Conservation (phyloP, 495 filamentous ascomycete genomes). For the Tuber aestivum region DNA sequence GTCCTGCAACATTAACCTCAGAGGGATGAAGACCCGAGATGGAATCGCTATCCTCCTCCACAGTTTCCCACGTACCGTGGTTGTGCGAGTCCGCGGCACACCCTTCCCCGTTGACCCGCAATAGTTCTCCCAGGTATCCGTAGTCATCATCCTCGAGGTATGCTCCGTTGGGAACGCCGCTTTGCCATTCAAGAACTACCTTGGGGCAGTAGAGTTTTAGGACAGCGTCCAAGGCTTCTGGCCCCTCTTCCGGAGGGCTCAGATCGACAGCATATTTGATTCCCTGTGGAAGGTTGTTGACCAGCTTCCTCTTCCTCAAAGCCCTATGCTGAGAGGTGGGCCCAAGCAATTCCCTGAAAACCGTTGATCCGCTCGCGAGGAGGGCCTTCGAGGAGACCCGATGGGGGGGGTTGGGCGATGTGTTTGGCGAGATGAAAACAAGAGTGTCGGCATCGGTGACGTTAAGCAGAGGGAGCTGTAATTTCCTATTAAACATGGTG, state of each 20-base stretch:
- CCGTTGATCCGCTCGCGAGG: conserved; percentile 43
- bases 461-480: conserved; percentile 22
- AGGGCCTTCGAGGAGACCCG: conserved; percentile 27
- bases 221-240: conserved; percentile 50
- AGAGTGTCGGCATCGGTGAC: conserved; percentile 29
- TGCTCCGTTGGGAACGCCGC: conserved; percentile 10
- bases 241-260: conserved; percentile 51
- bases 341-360: conserved; percentile 46
- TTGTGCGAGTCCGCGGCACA: not conserved
- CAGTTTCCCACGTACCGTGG: not conserved
- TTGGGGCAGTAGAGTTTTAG: conserved; percentile 52
- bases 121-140: not conserved
- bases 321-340: conserved; percentile 44
- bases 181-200: conserved; percentile 48
- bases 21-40: not conserved
- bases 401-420: conserved; percentile 23
- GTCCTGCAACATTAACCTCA: not conserved
- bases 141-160: conserved; percentile 28
- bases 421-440: conserved; percentile 19
- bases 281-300: conserved; percentile 41
- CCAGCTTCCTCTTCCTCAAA: conserved; percentile 38
- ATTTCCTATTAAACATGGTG: not conserved
- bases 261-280: conserved; percentile 54
- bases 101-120: not conserved
- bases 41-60: conserved; percentile 2